phyloP scores from a whole-genome alignment of 768 basidiomycete genomes.

The Phanerochaete carnosa region DNA sequence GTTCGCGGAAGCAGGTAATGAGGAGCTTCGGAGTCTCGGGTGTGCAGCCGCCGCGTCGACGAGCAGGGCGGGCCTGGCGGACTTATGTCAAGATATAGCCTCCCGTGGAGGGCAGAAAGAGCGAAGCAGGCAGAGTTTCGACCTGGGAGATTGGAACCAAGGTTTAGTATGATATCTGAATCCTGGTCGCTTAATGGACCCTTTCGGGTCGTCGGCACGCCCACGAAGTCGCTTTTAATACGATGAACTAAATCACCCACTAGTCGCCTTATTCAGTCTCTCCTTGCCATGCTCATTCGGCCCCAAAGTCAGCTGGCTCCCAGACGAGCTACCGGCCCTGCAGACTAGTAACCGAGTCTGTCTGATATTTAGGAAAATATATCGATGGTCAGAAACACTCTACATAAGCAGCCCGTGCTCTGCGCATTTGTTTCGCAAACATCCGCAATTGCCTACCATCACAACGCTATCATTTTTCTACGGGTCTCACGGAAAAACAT shows the following conservation, averaged over 20 bases:
- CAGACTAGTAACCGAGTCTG: not conserved
- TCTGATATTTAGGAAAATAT: not conserved
- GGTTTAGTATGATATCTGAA: not conserved
- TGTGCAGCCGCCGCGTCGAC: not conserved
- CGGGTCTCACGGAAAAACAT: not conserved
- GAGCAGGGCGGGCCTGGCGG: not conserved
- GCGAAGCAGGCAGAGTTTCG: not conserved
- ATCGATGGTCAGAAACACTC: too few relatives aligned
- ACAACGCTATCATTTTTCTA: not conserved
- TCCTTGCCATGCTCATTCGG: not conserved
- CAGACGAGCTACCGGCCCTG: not conserved
- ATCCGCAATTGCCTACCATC: not conserved
- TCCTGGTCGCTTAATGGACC: not conserved
- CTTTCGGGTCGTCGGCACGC: constrained; percentile 2
- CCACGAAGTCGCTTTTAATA: not conserved
- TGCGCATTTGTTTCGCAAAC: not conserved
- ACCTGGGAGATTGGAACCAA: not conserved
- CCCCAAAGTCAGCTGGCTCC: not conserved
- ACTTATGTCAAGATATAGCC: not conserved
- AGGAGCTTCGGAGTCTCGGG: not conserved
- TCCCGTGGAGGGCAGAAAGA: not conserved
- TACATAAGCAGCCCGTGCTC: too few relatives aligned
- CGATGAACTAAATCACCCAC: not conserved
- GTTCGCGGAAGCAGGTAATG: constrained; percentile 7
- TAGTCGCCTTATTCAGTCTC: not conserved